These are phyloP conservation scores for Fusarium buxicola DNA, from an alignment of 2,329 filamentous ascomycete species.

Conservation along the genomic window DNA sequence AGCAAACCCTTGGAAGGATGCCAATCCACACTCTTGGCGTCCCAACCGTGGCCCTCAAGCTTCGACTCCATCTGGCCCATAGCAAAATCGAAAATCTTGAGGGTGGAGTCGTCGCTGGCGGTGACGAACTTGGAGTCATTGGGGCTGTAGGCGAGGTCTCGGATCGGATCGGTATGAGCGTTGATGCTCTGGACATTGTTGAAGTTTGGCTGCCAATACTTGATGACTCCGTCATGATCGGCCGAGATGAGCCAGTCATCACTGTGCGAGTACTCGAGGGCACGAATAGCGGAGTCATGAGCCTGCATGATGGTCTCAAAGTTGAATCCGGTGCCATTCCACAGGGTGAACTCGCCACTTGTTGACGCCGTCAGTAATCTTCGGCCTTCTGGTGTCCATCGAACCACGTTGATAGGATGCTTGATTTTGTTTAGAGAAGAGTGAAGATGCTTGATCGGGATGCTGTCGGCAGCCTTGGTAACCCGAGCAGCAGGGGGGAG, in stretches of 20 bases:
- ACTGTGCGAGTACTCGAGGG: conserved; percentile 89
- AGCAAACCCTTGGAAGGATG: conserved; percentile 94
- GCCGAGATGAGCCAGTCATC: conserved; percentile 97
- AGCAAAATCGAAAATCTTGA: conserved; percentile 98
- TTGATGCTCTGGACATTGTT: conserved; percentile 97
- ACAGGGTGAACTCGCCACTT: conserved; percentile 97
- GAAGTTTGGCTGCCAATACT: conserved; percentile 99
- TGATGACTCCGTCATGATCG: conserved; percentile 94
- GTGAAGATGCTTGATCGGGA: conserved; percentile 95
- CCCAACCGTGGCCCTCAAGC: conserved; percentile 95
- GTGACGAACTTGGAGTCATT: conserved; percentile 97
- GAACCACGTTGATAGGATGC: conserved; percentile 95
- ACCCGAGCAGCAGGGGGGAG: conserved; percentile 83
- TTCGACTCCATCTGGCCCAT: conserved; percentile 84
- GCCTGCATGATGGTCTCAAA: conserved; percentile 99
- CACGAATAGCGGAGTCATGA: conserved; percentile 88
- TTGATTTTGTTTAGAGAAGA: conserved; percentile 99
- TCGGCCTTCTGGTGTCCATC: conserved; percentile 97
- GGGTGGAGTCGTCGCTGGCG: conserved; percentile 89
- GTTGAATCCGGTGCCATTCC: conserved; percentile 99
- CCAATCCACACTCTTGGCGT: conserved; percentile 97
- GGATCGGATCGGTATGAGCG: conserved; percentile 88
- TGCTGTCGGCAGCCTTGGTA: conserved; percentile 81
- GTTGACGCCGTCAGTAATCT: conserved; percentile 92
- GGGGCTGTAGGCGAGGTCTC: conserved; percentile 92